Base-by-base conservation (phyloP, 352 stramenopile species). In the Globisporangium rhizosaccharum region DNA sequence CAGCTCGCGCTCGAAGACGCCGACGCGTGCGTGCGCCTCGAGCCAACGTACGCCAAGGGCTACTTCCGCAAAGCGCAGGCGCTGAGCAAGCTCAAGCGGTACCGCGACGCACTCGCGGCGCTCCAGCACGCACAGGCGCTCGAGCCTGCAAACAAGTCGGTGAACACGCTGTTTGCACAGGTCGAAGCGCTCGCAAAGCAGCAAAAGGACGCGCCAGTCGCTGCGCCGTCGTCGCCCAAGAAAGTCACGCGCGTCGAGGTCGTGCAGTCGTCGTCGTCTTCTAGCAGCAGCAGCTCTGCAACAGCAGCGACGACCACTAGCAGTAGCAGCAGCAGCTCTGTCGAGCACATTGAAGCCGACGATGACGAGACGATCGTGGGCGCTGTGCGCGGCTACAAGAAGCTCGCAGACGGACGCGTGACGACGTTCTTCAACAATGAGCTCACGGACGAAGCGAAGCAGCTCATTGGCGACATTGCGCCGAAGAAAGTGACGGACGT, bases 401-500 rank as follows among this genome's bases (percentile, higher is more conserved):
- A 96, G 71, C 90, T 96, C 30, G 79, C 84, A n/a, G 93, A 98
- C 65, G 97, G 97, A 30, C 96, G 97, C 59, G 97, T 97, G 61
- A 99, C 97, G 50, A 98, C 96, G 18, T 99, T 98, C 62, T 99
- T 99, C 74, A 97, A 99, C 85, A 97, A 98, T 66, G 97, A 99
- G 66, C 82, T 99, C 17, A 96, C 88, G 25, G 96, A 98, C 53
- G 92, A 99, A 62, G 92, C 90, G n/a, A 98, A 98, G 66, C 75
- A 84, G 57, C 94, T 99, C 68, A 98, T 98, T 61, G 96, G 98
- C 51, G 98, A 99, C 78, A 98, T 96, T 46, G 87, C 87, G 12
- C 88, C 87, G 33, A 88, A 96, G 68, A 88, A 90, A 61, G 84
- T 94, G 20, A 71, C 84, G 26, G 72, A 96, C 44, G 57, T 56